Evolutionary conservation across 2,329 filamentous ascomycete genomes (phyloP), one percentile per base, ranked within the genome.

Genomic region (Exophiala aquamarina): DNA sequence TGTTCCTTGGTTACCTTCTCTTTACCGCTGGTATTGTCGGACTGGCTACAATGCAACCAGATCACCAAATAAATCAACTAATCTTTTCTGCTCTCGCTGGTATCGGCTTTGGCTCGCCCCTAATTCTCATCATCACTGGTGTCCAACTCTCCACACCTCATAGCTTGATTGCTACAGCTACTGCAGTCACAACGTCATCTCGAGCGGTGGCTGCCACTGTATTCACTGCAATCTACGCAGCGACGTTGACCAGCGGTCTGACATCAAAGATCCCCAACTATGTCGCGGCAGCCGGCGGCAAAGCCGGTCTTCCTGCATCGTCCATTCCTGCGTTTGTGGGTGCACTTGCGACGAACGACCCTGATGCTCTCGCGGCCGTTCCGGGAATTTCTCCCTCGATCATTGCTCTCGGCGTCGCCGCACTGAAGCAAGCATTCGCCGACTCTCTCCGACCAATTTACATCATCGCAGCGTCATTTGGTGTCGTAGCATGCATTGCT

Each of bases 261-360:
- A 11, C 34, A 9, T 20, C 4, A 3, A 52, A 52, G 26, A 33
- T 49, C n/a, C 37, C 44, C n/a, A 17, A 19, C 13, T 44, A 52
- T 20, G 33, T 48, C 15, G 33, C 38, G 32, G 28, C 20, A 15
- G 49, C 49, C 9, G 45, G 39, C 11, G 14, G 17, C n/a, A 19
- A 11, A 11, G 44, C 45, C 11, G 49, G 49, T n/a, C 49, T 52
- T 15, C 49, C 49, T 10, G 10, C 17, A 5, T 10, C 38, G 9
- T 52, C 49, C 11, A 15, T 52, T 13, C n/a, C 33, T 8, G 33
- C 40, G 18, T 49, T 52, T 20, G 11, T 52, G 15, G 21, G 18
- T 10, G 46, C 46, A 10, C 19, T 49, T 9, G 23, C 40, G 11
- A 20, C 31, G 4, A 55, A 59, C 20, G 56, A 58, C 50, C 11